phyloP scores from a whole-genome alignment of 208 protist genomes.

The Herpetomonas tarakana region DNA sequence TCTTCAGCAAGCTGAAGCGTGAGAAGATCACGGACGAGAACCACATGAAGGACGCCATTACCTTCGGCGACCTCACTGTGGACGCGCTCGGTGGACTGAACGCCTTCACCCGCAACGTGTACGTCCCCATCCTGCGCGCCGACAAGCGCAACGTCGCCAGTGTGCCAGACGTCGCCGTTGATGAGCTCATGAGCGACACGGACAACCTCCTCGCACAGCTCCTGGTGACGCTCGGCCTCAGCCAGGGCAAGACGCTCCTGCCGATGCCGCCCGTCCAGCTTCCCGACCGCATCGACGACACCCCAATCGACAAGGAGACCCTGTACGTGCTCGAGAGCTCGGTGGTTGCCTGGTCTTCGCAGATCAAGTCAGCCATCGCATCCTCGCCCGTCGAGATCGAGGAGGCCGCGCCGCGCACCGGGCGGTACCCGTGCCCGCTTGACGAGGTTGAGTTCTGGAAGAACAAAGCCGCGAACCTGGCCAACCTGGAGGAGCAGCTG shows the following conservation, averaged over 20 bases:
- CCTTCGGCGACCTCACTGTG: constrained; percentile 81
- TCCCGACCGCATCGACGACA: constrained; percentile 76
- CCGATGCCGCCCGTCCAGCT: constrained; percentile 89
- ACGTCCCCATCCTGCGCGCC: constrained; percentile 80
- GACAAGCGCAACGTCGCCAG: constrained; percentile 84
- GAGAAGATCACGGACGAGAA: constrained; percentile 89
- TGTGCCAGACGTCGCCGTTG: constrained; percentile 91
- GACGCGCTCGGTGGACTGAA: constrained; percentile 75
- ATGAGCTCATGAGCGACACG: constrained; percentile 92
- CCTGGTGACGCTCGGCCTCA: constrained; percentile 91
- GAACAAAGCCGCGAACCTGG: constrained; percentile 92
- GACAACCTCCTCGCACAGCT: constrained; percentile 84
- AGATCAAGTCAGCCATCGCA: constrained; percentile 90
- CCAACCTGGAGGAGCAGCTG: constrained; percentile 92
- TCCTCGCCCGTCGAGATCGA: constrained; percentile 86
- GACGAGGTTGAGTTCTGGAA: constrained; percentile 96
- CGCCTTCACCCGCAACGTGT: constrained; percentile 81
- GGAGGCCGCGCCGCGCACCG: constrained; percentile 45
- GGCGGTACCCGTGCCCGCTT: constrained; percentile 86
- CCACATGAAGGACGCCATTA: constrained; percentile 78
- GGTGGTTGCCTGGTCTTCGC: constrained; percentile 91
- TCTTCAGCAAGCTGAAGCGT: constrained; percentile 90
- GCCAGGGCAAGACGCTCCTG: constrained; percentile 91
- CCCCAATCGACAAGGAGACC: constrained; percentile 81
- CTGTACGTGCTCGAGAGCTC: constrained; percentile 91